A percentile compares a stretch with the other conserved stretches of the same genome.
Conservation (phyloP, 371 early-diverging fungal genomes). For the Mucor indicus region DNA sequence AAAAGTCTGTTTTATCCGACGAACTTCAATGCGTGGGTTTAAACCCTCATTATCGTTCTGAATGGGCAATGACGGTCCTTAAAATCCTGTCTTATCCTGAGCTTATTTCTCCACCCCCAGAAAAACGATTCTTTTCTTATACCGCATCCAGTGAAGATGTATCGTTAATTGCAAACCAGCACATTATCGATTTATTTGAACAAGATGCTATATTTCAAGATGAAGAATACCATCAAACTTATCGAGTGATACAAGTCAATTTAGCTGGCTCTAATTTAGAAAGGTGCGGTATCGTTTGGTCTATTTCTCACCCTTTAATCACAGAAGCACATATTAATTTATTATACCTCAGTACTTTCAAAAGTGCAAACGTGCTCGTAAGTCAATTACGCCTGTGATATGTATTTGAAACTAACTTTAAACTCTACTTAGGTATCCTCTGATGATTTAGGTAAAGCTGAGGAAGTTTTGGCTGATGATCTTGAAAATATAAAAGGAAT, state of each 20-base stretch:
- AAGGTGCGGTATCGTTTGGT: slow-evolving; percentile 71
- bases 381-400: background rate
- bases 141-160: slow-evolving; percentile 73
- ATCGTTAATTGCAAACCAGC: slow-evolving; percentile 65
- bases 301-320: slow-evolving; percentile 68
- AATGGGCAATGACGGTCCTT: slow-evolving; percentile 62
- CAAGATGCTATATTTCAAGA: slow-evolving; percentile 60
- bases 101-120: slow-evolving; percentile 4
- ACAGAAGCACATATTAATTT: slow-evolving; percentile 63
- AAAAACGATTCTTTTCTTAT: slow-evolving; percentile 64
- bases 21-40: slow-evolving; percentile 64
- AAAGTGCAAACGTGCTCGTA: slow-evolving; percentile 73
- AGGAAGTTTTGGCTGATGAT: slow-evolving; percentile 30
- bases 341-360: slow-evolving; percentile 68
- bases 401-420: background rate
- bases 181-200: slow-evolving; percentile 57
- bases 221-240: slow-evolving; percentile 50
- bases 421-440: slow-evolving; percentile 24
- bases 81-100: slow-evolving; percentile 68
- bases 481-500: slow-evolving; percentile 31
- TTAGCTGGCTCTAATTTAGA: slow-evolving; percentile 62
- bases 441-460: slow-evolving; percentile 36
- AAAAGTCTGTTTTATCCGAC: slow-evolving; percentile 43
- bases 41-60: slow-evolving; percentile 45
- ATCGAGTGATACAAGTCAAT: slow-evolving; percentile 72